Base-by-base conservation (phyloP, 2,329 filamentous ascomycete species). In the Aphanoascus verrucosus region DNA sequence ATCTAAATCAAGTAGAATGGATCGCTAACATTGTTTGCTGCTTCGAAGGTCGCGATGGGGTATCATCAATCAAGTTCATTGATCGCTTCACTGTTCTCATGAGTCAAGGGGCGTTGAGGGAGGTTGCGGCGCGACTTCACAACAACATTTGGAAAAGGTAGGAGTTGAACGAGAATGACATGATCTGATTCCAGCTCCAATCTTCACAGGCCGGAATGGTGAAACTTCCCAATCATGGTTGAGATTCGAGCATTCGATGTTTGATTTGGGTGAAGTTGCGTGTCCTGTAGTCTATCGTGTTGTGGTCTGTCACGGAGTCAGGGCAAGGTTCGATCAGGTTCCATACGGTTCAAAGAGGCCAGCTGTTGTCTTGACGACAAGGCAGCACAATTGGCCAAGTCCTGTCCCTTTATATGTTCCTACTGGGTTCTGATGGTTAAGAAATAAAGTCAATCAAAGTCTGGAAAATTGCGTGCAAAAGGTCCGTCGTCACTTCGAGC, bases 291-390 rank as follows among this genome's bases (percentile, higher is more conserved):
- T 15, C 17, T 23, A 34, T 5, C 11, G 17, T 20, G 43, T 46
- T 32, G 12, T 5, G 19, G 8, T 34, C 43, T 32, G 31, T 32
- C 23, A 31, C 31, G 9, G n/a, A 32, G 20, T 14, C 28, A 37
- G n/a, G 47, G 17, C n/a, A 41, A 41, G 42, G n/a, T 52, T 52
- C 50, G 50, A 52, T 52, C 19, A 32, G 50, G 17, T 52, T 52
- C 50, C 50, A 52, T 45, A 34, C 50, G 42, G 5, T 52, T 52
- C 50, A 52, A 46, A 40, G 23, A 28, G 41, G 42, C 44, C 23
- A 31, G 14, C 5, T 47, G 23, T 47, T 15, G 17, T 47, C 42
- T 19, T 23, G 42, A n/a, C 14, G 23, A 45, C 23, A 23, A 45
- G 42, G 19, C 42, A 23, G 23, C 42, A 45, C 14, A 45, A 20